Evolutionary conservation across 306 rosid genomes (phyloP), one percentile per base, ranked within the genome.

Genomic region (Vigna radiata): DNA sequence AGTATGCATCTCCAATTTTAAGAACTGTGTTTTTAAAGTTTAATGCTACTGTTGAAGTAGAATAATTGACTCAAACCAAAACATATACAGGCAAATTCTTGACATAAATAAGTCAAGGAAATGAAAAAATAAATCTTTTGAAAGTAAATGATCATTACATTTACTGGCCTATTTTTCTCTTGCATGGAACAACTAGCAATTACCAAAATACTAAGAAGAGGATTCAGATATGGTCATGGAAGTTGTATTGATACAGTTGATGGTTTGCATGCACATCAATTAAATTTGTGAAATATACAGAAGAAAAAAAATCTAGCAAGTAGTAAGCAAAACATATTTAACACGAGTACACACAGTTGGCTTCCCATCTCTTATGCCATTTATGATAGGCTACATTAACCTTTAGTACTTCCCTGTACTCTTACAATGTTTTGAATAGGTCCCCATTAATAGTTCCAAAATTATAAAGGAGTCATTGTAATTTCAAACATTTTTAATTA

Each of bases 301-400:
- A 82, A 62, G 74, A 54, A 63, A 59, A 25, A 3, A 69, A 75
- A 18, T 36, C 17, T n/a, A 41, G 71, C 11, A 13, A 79, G 73
- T 37, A 59, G 27, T n/a, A n/a, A 37, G 31, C n/a, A 72, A 64
- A 33, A 69, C 17, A 76, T 41, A 82, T 52, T 18, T 8, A 19
- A 50, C 19, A 61, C 27, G 25, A 33, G 29, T 48, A 59, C 68
- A 66, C 36, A 67, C 41, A 56, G 64, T 49, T 71, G 8, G 43
- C 12, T 72, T 73, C 75, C 61, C 39, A 79, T 17, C 16, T 61
- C 58, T 10, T 60, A 31, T 44, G 19, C 15, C 63, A 59, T 33
- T 78, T 59, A 78, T 33, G 70, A 78, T 46, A 78, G 48, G 29
- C 11, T 50, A 62, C 71, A 70, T 49, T 70, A 73, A 49, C 31